Conservation (phyloP, 1,284 basidiomycete genomes). For the Pyrrhoderma noxium region DNA sequence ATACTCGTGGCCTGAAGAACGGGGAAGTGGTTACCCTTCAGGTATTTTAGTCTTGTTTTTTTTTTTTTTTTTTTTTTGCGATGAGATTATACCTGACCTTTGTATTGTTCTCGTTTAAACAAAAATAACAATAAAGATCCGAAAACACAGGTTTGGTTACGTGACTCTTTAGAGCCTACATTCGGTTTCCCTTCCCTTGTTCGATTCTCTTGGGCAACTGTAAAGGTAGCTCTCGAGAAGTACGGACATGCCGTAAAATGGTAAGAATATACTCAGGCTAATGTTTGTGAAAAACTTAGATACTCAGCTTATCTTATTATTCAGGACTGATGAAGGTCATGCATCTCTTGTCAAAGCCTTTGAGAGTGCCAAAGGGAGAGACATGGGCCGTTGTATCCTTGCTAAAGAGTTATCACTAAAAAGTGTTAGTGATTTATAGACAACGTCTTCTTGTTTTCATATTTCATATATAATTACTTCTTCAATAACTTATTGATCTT, state of each 20-base stretch:
- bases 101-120: too few species aligned
- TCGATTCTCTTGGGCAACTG: constrained; percentile 94
- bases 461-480: constrained; percentile 1
- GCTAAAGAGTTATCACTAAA: constrained; percentile 66
- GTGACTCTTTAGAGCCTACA: constrained; percentile 71
- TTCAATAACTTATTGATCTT: neutral
- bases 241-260: constrained; percentile 73
- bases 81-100: too few species aligned
- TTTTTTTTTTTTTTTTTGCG: neutral
- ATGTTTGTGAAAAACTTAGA: neutral
- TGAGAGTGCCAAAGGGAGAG: constrained; percentile 54
- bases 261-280: constrained; percentile 36
- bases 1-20: constrained; percentile 34
- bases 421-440: constrained; percentile 46
- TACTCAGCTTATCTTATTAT: neutral
- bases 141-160: constrained; percentile 85
- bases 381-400: constrained; percentile 61
- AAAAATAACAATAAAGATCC: constrained; percentile 82
- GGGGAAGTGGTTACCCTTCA: constrained; percentile 85
- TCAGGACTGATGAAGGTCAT: constrained; percentile 77
- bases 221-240: constrained; percentile 83
- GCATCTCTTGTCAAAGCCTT: constrained; percentile 71
- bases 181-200: constrained; percentile 92
- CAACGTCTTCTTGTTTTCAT: neutral
- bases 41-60: constrained; percentile 37